phyloP scores from a whole-genome alignment of 2,329 filamentous ascomycete genomes.

The Thelonectria blattea region DNA sequence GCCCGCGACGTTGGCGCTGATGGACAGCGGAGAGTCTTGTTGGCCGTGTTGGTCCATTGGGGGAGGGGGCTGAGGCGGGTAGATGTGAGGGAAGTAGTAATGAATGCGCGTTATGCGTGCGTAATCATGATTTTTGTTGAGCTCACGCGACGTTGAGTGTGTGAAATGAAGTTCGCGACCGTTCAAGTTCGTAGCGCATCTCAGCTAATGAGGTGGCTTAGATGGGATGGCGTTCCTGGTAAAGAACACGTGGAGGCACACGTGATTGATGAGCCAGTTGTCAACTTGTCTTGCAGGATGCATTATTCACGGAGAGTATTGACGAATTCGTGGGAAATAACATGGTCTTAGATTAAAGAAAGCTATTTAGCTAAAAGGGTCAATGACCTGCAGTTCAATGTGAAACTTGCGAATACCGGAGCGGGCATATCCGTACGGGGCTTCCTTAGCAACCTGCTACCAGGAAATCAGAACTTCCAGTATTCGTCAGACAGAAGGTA shows the following conservation, averaged over 20 bases:
- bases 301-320: background rate
- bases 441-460: too few relatives aligned
- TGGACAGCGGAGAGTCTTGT: conserved; percentile 52
- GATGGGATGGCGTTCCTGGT: background rate
- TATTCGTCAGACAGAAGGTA: background rate
- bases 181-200: background rate
- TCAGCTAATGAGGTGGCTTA: background rate
- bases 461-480: too few relatives aligned
- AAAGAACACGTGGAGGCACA: background rate
- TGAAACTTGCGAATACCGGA: too few relatives aligned
- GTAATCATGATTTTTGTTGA: background rate
- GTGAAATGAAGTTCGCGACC: background rate
- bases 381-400: too few relatives aligned
- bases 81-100: background rate
- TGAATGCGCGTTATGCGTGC: background rate
- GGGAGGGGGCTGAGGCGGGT: background rate
- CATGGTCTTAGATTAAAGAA: too few relatives aligned
- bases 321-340: background rate
- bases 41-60: conserved; percentile 36
- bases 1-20: conserved; percentile 50
- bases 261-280: background rate
- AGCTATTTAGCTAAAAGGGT: too few relatives aligned
- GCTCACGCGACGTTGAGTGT: background rate
- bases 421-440: too few relatives aligned
- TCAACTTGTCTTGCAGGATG: background rate